These are phyloP conservation scores for Sugiyamaella pinicola DNA, from an alignment of 1,139 yeast genomes.

Conservation along the genomic window DNA sequence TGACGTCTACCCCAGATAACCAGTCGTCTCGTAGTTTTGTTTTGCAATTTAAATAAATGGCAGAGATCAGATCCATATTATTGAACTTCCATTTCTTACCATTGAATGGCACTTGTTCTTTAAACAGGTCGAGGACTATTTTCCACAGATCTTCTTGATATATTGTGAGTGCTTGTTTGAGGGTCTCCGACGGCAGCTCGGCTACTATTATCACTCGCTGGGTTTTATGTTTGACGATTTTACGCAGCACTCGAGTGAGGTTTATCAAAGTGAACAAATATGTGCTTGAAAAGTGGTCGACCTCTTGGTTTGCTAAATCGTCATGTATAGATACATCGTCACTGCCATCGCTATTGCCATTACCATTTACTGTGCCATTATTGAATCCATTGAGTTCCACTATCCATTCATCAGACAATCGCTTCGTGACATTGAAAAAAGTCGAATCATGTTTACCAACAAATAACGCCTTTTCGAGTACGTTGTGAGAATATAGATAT, in stretches of 20 bases:
- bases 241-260: constrained; percentile 41
- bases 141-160: constrained; percentile 65
- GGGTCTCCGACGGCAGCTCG: constrained; percentile 47
- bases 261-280: constrained; percentile 42
- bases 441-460: constrained; percentile 35
- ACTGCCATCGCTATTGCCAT: background rate
- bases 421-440: constrained; percentile 11
- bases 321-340: too few species aligned
- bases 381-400: background rate
- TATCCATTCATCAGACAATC: constrained; percentile 14
- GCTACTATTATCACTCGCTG: constrained; percentile 47
- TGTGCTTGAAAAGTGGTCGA: constrained; percentile 36
- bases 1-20: constrained; percentile 83
- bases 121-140: constrained; percentile 70
- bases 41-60: constrained; percentile 75
- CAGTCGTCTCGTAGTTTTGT: constrained; percentile 79
- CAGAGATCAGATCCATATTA: constrained; percentile 91
- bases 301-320: constrained; percentile 3
- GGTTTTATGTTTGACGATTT: constrained; percentile 43
- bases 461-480: constrained; percentile 39
- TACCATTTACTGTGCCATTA: background rate
- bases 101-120: constrained; percentile 83
- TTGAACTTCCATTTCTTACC: constrained; percentile 93
- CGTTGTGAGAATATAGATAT: constrained; percentile 43
- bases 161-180: constrained; percentile 46